These are phyloP conservation scores for Staphylotrichum tortipilum DNA, from an alignment of 495 filamentous ascomycete genomes.

Conservation along the genomic window DNA sequence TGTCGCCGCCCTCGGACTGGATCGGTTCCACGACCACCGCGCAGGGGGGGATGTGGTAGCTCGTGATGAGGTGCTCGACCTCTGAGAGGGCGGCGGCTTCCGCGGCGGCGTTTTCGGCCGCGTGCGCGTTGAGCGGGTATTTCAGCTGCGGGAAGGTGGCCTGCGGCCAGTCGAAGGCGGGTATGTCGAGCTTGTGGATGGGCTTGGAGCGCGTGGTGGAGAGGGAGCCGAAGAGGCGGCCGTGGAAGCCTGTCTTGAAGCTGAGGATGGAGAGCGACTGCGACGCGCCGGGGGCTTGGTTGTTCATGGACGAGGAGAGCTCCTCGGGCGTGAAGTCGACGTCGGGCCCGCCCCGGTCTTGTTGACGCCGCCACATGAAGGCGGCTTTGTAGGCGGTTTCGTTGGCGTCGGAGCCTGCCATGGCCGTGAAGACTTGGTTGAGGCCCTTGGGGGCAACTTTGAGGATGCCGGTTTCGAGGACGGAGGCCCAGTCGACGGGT, in stretches of 20 bases:
- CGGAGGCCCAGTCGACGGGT: constrained; percentile 74
- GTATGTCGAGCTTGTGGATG: constrained; percentile 98
- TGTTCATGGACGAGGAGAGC: constrained; percentile 69
- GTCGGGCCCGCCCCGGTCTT: constrained; percentile 71
- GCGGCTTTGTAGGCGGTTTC: constrained; percentile 99
- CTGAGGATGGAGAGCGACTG: constrained; percentile 80
- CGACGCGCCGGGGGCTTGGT: constrained; percentile 75
- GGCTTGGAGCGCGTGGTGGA: constrained; percentile 93
- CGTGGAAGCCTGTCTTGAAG: constrained; percentile 92
- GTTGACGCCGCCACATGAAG: constrained; percentile 92
- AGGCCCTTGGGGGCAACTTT: constrained; percentile 84
- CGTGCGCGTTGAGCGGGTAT: constrained; percentile 83
- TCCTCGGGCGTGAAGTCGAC: constrained; percentile 84
- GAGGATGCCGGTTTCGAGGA: constrained; percentile 81
- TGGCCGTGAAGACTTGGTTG: constrained; percentile 93
- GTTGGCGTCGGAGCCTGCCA: constrained; percentile 94
- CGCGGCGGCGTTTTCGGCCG: constrained; percentile 69
- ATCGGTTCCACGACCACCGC: constrained; percentile 92
- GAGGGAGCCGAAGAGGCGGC: constrained; percentile 84
- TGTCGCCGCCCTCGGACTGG: constrained; percentile 97
- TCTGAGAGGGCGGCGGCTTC: constrained; percentile 83
- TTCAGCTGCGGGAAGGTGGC: constrained; percentile 83
- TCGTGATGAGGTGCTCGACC: constrained; percentile 77
- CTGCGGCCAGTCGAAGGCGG: constrained; percentile 97
- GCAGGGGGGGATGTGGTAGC: constrained; percentile 75